These are phyloP conservation scores for Monosporascus sp. DNA, from an alignment of 2,329 filamentous ascomycete genomes.

Conservation along the genomic window DNA sequence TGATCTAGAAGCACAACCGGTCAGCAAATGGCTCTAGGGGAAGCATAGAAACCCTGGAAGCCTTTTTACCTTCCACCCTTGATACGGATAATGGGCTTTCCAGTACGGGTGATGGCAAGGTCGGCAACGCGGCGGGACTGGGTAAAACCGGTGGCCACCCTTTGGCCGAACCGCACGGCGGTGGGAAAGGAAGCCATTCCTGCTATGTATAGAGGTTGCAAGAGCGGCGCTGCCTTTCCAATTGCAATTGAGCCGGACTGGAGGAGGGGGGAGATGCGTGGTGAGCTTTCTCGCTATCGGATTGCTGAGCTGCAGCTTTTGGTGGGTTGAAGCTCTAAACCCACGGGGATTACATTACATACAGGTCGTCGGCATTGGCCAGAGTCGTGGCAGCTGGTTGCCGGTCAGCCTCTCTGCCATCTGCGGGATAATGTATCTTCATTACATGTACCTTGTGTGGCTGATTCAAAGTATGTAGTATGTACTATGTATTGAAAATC, in stretches of 20 bases:
- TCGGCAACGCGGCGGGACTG: conserved; percentile 63
- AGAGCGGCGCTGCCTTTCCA: conserved; percentile 25
- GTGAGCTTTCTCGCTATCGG: conserved; percentile 7
- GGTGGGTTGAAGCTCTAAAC: conserved; percentile 21
- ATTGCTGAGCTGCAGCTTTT: conserved; percentile 4
- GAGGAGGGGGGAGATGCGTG: conserved; percentile 2
- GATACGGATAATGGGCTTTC: conserved; percentile 86
- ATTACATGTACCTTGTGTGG: no score
- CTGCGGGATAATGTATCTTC: not conserved
- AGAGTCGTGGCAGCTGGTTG: conserved; percentile 7
- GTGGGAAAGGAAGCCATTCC: conserved; percentile 54
- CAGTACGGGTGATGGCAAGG: conserved; percentile 88
- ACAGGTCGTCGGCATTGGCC: conserved; percentile 6
- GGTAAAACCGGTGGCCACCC: conserved; percentile 40
- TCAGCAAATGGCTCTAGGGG: conserved; percentile 1
- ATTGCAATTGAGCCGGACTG: conserved; percentile 17
- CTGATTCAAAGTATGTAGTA: not conserved
- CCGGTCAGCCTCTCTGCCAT: not conserved
- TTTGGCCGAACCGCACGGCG: conserved; percentile 49
- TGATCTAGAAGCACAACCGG: conserved; percentile 47
- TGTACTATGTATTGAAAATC: not conserved
- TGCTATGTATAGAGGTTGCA: conserved; percentile 26
- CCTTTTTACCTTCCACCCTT: conserved; percentile 77
- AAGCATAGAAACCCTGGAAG: conserved; percentile 16
- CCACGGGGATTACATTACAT: not conserved